Base-by-base conservation (phyloP, 2,329 filamentous ascomycete genomes). In the Phialophora tarda region DNA sequence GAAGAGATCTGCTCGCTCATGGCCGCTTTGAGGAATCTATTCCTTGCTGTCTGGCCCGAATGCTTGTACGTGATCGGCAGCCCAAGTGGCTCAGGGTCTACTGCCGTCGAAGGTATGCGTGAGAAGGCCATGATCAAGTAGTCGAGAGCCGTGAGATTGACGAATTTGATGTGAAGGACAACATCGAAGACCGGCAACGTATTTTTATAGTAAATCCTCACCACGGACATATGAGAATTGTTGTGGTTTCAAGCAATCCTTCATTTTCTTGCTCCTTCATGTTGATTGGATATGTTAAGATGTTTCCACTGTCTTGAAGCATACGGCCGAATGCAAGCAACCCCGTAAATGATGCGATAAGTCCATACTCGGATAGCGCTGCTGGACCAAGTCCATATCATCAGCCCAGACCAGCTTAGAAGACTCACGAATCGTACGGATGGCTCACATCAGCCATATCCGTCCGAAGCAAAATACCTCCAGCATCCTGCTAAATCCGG, bases 1-100 rank as follows among this genome's bases (percentile, higher is more conserved):
- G 83, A 86, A 0, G 87, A 85, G 21, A 90, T 78, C 6, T 83
- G 80, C 74, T 91, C 89, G 1, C 85, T 86, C 88, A 91, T 90
- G 48, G 89, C 85, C 6, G 80, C 86, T 75, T 91, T 91, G 69
- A 90, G 76, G 73, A 90, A 88, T 24, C 87, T 81, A 74, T 90
- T 91, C 50, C 82, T 83, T 1, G 88, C 87, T 1, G 82, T 84
- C 63, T 79, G 81, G 60, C 83, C 81, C 50, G 83, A 84, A 47
- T 44, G 34, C 10, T 59, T 30, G 12, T 56, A 56, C 26, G 53
- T 56, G 53, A 56, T 23, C 11, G 53, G 53, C 28, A 11, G 21
- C 28, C 53, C 53, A 4, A 56, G 53, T 2, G 53, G 53, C 30
- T 14, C n/a, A 23, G 53, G 53, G 30, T 56, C 53, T n/a, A 56